Percentiles rank a stretch among this genome's conserved stretches.
phyloP scores from a whole-genome alignment of 352 stramenopile species.

The Thalassiosira mediterranea region DNA sequence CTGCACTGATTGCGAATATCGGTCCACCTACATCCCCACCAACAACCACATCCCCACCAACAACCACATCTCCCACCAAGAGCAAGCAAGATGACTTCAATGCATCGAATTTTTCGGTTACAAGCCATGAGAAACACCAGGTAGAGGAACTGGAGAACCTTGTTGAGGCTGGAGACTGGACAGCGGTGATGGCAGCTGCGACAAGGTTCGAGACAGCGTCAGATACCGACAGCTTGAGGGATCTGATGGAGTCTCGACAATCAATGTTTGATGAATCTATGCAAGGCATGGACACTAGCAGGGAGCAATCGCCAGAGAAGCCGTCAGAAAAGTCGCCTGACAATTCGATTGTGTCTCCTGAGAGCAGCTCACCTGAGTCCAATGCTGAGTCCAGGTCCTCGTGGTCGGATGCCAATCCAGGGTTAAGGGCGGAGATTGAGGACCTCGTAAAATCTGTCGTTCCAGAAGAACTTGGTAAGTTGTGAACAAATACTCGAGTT shows the following conservation, averaged over 20 bases:
- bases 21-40: not conserved
- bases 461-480: conserved; percentile 47
- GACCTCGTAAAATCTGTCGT: conserved; percentile 36
- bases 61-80: not conserved
- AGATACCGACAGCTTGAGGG: conserved; percentile 23
- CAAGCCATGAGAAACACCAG: conserved; percentile 29
- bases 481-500: conserved; percentile 1
- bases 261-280: conserved; percentile 19
- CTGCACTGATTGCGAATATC: conserved; percentile 33
- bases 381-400: too few species aligned
- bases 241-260: conserved; percentile 12
- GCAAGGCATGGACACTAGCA: not conserved
- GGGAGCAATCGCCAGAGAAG: not conserved
- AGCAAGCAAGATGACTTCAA: conserved; percentile 1
- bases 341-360: too few species aligned
- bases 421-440: conserved; percentile 31
- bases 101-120: conserved; percentile 11
- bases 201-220: conserved; percentile 38
- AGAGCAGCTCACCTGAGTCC: too few species aligned
- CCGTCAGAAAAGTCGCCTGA: not conserved
- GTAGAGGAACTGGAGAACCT: conserved; percentile 45
- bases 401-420: too few species aligned
- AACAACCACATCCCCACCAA: too few species aligned
- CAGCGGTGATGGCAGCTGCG: conserved; percentile 40
- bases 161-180: conserved; percentile 51